Evolutionary conservation across 177 flowering plant genomes (phyloP).

Genomic region (Vitis hybrid): DNA sequence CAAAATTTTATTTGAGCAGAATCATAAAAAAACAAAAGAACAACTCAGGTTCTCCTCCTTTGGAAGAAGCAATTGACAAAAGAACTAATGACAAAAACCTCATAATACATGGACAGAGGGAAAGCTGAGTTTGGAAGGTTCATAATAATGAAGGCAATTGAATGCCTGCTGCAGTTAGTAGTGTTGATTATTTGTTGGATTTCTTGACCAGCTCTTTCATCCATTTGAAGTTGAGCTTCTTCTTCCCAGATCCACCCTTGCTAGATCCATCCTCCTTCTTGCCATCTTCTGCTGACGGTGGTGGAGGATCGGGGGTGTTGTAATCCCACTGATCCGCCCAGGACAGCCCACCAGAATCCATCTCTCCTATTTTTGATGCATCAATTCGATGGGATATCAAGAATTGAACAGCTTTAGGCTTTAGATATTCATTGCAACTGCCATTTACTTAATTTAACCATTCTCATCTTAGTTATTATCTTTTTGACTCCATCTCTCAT

Average conservation of each 20-base stretch:
- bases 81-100: too few species aligned
- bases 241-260: slow-evolving; percentile 26
- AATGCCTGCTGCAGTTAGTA: not conserved
- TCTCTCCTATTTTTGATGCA: slow-evolving; percentile 12
- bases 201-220: slow-evolving; percentile 44
- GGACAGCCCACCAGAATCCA: slow-evolving; percentile 48
- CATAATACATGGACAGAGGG: too few species aligned
- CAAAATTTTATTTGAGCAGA: too few species aligned
- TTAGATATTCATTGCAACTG: not conserved
- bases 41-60: too few species aligned
- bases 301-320: slow-evolving; percentile 31
- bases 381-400: not conserved
- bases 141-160: not conserved
- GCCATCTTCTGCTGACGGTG: slow-evolving; percentile 14
- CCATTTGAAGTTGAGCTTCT: slow-evolving; percentile 40
- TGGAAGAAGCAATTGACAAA: too few species aligned
- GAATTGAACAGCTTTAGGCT: not conserved
- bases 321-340: slow-evolving; percentile 74
- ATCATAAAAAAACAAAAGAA: too few species aligned
- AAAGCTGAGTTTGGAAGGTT: too few species aligned
- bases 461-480: too few species aligned
- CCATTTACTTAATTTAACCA: slow-evolving; percentile 5
- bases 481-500: too few species aligned
- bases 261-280: slow-evolving; percentile 31
- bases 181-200: slow-evolving; percentile 21